Conservation (phyloP, 2,329 filamentous ascomycete genomes). For the Aspergillus sclerotialis region DNA sequence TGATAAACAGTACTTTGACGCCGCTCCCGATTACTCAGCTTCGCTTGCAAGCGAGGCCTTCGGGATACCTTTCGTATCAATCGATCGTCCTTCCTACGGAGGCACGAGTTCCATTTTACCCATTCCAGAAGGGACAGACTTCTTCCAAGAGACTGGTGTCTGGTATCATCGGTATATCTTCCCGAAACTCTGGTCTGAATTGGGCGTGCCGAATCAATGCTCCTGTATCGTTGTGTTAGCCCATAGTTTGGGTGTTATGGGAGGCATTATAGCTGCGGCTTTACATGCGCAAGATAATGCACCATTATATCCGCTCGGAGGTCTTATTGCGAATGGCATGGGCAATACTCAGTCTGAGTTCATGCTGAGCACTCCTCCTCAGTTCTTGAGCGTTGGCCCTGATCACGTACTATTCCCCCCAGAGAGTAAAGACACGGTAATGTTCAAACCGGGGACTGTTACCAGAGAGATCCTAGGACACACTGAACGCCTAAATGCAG, state of each 20-base stretch:
- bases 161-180: constrained; percentile 4
- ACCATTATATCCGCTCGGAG: constrained; percentile 3
- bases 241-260: constrained; percentile 4
- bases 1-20: constrained; percentile 5
- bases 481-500: constrained; percentile 1
- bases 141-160: constrained; percentile 1
- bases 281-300: constrained; percentile 2
- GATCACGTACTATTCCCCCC: not conserved
- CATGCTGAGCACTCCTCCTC: not conserved
- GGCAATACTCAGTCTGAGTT: not conserved
- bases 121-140: not conserved
- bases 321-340: constrained; percentile 2
- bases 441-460: constrained; percentile 2
- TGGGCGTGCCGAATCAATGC: constrained; percentile 1
- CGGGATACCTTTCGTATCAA: constrained; percentile 4
- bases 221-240: constrained; percentile 3
- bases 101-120: constrained; percentile 1
- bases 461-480: not conserved
- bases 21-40: not conserved
- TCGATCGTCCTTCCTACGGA: constrained; percentile 4
- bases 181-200: constrained; percentile 2
- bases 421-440: constrained; percentile 2
- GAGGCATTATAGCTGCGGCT: constrained; percentile 2
- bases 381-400: not conserved
- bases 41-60: constrained; percentile 1